Evolutionary conservation across 257 asterid species (phyloP).

Genomic region (Fraxinus quadrangulata): DNA sequence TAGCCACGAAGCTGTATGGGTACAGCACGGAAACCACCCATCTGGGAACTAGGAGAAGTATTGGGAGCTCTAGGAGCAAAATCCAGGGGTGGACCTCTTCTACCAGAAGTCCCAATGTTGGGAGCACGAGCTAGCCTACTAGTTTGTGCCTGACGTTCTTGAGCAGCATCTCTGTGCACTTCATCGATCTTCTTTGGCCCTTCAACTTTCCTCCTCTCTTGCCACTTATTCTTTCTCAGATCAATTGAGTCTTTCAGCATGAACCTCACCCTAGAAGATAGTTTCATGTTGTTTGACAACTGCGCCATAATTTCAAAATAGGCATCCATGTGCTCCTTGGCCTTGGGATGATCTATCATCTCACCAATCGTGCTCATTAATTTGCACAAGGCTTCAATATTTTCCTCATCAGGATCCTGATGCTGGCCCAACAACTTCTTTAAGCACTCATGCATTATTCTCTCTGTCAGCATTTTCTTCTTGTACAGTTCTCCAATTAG

Average conservation of each 20-base stretch:
- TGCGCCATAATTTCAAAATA: conserved; percentile 63
- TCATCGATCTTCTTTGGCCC: conserved; percentile 98
- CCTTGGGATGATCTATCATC: conserved; percentile 83
- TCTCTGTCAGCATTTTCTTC: conserved; percentile 59
- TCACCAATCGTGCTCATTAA: conserved; percentile 98
- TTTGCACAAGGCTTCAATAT: conserved; percentile 89
- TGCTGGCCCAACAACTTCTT: conserved; percentile 71
- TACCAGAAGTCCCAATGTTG: conserved; percentile 53
- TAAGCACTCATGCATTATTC: conserved; percentile 87
- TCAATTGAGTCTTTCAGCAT: conserved; percentile 92
- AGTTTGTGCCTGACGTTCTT: conserved; percentile 85
- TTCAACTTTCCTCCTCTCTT: conserved; percentile 93
- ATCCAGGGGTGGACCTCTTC: conserved; percentile 76
- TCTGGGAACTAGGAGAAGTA: conserved; percentile 66
- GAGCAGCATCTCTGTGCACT: conserved; percentile 94
- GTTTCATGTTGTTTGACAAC: conserved; percentile 72
- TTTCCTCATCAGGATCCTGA: conserved; percentile 85
- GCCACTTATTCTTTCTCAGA: conserved; percentile 95
- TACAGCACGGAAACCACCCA: conserved; percentile 44
- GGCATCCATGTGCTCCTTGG: conserved; percentile 73
- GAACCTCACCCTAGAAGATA: conserved; percentile 89
- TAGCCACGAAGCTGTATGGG: conserved; percentile 63
- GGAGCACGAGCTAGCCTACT: conserved; percentile 68
- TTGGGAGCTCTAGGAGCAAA: conserved; percentile 64
- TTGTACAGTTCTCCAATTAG: conserved; percentile 56